phyloP scores from a whole-genome alignment of 345 rosid genomes.

The Linum lewisii region DNA sequence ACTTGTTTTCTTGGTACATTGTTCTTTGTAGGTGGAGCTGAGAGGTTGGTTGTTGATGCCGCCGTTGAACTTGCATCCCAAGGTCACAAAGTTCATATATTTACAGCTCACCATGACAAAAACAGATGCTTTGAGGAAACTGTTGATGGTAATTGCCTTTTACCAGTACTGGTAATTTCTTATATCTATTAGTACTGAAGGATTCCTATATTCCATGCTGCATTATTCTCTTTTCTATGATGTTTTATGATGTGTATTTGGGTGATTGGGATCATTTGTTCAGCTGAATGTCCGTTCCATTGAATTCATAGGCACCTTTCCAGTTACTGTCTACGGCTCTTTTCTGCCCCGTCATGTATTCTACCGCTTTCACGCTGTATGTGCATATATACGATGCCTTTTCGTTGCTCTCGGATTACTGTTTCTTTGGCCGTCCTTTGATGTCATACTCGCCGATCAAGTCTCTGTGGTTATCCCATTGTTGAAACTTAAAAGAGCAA shows the following conservation, averaged over 20 bases:
- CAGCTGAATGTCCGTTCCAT: not conserved
- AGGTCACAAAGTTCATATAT: slow-evolving; percentile 78
- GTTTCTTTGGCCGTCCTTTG: slow-evolving; percentile 65
- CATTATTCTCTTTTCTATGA: slow-evolving; percentile 3
- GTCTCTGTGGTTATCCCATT: slow-evolving; percentile 79
- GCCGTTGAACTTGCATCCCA: slow-evolving; percentile 72
- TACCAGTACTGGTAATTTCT: not conserved
- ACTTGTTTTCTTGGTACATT: not conserved
- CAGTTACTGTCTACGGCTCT: slow-evolving; percentile 68
- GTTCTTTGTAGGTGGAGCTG: slow-evolving; percentile 68
- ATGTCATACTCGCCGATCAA: slow-evolving; percentile 68
- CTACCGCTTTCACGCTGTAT: slow-evolving; percentile 72
- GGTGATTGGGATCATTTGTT: not conserved
- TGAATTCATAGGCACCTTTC: slow-evolving; percentile 50
- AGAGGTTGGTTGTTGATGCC: slow-evolving; percentile 89
- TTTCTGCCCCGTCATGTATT: slow-evolving; percentile 77
- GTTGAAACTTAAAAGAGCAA: slow-evolving; percentile 54
- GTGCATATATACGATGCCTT: slow-evolving; percentile 78
- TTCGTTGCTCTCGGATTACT: slow-evolving; percentile 69
- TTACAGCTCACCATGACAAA: slow-evolving; percentile 83
- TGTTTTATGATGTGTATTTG: not conserved
- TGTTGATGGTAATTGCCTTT: slow-evolving; percentile 36
- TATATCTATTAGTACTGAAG: no score
- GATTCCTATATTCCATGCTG: not conserved
- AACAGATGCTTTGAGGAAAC: slow-evolving; percentile 91